phyloP scores from a whole-genome alignment of 192 early-diverging fungal genomes.

The Podila epicladia region DNA sequence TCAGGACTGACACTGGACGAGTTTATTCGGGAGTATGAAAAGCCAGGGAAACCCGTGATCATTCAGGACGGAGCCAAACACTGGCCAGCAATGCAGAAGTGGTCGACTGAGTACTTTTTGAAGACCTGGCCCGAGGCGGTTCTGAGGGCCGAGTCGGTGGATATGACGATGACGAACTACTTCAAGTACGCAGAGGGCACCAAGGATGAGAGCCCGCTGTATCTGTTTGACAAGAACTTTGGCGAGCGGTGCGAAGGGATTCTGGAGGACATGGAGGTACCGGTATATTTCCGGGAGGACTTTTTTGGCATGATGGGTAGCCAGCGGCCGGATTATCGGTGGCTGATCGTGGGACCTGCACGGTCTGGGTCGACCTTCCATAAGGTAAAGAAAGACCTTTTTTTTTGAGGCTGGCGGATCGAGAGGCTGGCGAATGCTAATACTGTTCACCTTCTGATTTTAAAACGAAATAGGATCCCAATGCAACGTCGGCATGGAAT shows the following conservation, averaged over 20 bases:
- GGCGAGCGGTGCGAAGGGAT: slow-evolving; percentile 56
- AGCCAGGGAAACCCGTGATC: slow-evolving; percentile 67
- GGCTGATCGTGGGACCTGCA: slow-evolving; percentile 76
- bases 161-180: slow-evolving; percentile 67
- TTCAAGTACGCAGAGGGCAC: slow-evolving; percentile 55
- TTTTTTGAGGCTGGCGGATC: neutral
- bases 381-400: slow-evolving; percentile 37
- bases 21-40: slow-evolving; percentile 61
- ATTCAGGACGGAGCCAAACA: slow-evolving; percentile 69
- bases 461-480: slow-evolving; percentile 62
- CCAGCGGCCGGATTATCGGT: slow-evolving; percentile 71
- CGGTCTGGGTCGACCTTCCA: slow-evolving; percentile 75
- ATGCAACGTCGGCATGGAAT: slow-evolving; percentile 79
- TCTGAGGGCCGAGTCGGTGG: slow-evolving; percentile 71
- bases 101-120: slow-evolving; percentile 63
- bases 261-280: slow-evolving; percentile 64
- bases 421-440: no score
- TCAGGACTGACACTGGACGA: slow-evolving; percentile 52
- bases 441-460: neutral
- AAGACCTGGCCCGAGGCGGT: slow-evolving; percentile 52
- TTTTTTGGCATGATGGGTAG: slow-evolving; percentile 67
- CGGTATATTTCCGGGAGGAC: slow-evolving; percentile 71
- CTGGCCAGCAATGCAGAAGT: slow-evolving; percentile 68
- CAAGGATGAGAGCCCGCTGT: slow-evolving; percentile 70
- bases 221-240: slow-evolving; percentile 77